These are phyloP conservation scores for Verticillium longisporum DNA, from an alignment of 2,329 filamentous ascomycete species.

Conservation along the genomic window DNA sequence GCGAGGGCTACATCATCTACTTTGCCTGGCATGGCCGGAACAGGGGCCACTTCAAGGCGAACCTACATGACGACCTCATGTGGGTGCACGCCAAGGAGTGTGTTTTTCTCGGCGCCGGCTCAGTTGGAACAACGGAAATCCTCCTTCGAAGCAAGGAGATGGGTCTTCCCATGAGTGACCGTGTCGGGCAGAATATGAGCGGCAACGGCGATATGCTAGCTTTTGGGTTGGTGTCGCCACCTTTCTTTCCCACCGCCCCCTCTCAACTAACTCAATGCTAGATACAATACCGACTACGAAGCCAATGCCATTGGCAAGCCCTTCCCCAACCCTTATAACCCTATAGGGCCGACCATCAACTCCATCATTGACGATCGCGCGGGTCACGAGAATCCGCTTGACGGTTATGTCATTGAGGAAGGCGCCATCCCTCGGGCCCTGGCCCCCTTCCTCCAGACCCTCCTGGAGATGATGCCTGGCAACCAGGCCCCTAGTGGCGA, in stretches of 20 bases:
- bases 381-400: constrained; percentile 43
- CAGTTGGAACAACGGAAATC: constrained; percentile 60
- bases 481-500: constrained; percentile 30
- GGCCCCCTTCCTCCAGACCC: constrained; percentile 45
- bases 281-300: constrained; percentile 51
- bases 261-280: constrained; percentile 17
- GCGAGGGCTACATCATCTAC: constrained; percentile 55
- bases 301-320: constrained; percentile 50
- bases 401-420: constrained; percentile 60
- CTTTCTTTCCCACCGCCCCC: neutral
- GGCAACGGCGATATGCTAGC: constrained; percentile 61
- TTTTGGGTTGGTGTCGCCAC: constrained; percentile 40
- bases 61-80: constrained; percentile 53
- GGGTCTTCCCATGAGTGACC: constrained; percentile 50
- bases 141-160: constrained; percentile 52
- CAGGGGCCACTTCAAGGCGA: constrained; percentile 45
- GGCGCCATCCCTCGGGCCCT: constrained; percentile 54
- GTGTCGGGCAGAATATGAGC: constrained; percentile 53
- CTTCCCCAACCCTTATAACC: constrained; percentile 40
- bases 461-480: constrained; percentile 48
- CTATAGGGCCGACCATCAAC: constrained; percentile 56
- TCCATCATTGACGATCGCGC: constrained; percentile 54
- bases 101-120: constrained; percentile 60
- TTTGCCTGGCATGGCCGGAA: constrained; percentile 58
- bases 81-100: constrained; percentile 61